Percentiles rank a stretch among this genome's conserved stretches.
Conservation (phyloP, 2,329 filamentous ascomycete genomes). For the Ophiostoma sp. region DNA sequence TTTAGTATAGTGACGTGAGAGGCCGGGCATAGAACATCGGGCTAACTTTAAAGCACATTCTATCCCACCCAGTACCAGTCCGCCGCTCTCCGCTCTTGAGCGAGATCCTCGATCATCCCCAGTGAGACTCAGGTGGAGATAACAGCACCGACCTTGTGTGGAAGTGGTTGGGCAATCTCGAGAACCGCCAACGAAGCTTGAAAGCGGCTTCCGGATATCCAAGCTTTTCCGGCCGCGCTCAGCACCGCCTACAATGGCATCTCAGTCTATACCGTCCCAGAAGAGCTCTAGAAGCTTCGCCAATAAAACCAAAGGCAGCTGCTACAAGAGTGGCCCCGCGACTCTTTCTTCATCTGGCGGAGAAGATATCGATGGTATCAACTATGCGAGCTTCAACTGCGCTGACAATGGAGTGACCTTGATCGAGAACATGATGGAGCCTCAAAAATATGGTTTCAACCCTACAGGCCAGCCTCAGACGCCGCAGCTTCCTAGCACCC, state of each 20-base stretch:
- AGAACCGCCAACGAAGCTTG: neutral
- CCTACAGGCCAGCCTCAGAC: no score
- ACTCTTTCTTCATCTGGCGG: neutral
- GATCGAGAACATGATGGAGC: no score
- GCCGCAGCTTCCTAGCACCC: no score
- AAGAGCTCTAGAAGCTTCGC: neutral
- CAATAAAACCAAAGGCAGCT: neutral
- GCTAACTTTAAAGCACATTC: neutral
- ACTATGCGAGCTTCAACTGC: no score
- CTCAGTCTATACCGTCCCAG: neutral
- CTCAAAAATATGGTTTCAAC: no score
- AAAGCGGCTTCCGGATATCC: neutral
- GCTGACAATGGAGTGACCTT: no score
- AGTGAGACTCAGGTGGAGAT: no score
- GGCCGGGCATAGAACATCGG: neutral
- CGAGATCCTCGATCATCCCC: neutral
- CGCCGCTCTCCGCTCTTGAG: neutral
- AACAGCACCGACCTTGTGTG: neutral
- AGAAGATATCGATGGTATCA: no score
- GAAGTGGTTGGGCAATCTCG: neutral
- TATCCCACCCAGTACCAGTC: neutral
- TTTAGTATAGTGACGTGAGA: neutral
- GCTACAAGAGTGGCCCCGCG: neutral
- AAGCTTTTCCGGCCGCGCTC: neutral
- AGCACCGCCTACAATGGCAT: neutral